These are phyloP conservation scores for Hyaloperonospora brassicae DNA, from an alignment of 352 stramenopile genomes.

Conservation along the genomic window DNA sequence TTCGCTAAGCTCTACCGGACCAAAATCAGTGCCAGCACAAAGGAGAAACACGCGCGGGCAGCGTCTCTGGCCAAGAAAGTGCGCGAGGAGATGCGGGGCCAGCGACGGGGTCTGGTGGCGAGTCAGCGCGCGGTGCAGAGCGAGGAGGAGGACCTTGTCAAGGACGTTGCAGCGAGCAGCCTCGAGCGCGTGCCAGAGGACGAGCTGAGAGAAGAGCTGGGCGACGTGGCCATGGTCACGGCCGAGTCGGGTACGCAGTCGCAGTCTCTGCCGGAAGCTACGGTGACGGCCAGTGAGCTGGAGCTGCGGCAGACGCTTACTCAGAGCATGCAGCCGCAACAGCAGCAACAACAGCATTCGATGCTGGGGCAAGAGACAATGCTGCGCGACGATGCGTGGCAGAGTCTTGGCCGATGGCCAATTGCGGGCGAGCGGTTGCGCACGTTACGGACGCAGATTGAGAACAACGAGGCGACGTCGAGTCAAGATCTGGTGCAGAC, in stretches of 20 bases:
- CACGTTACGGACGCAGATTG: conserved; percentile 16
- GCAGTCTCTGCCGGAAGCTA: conserved; percentile 9
- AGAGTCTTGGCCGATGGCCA: conserved; percentile 19
- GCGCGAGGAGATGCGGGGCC: conserved; percentile 29
- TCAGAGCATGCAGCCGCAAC: conserved; percentile 9
- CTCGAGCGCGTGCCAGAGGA: conserved; percentile 15
- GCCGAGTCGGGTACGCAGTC: conserved; percentile 5
- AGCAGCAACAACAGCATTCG: too few relatives aligned
- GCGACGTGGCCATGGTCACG: conserved; percentile 21
- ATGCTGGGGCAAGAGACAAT: conserved; percentile 11
- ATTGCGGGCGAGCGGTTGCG: conserved; percentile 20
- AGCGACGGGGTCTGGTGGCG: conserved; percentile 14
- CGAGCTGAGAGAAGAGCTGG: conserved; percentile 16
- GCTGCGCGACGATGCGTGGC: conserved; percentile 21
- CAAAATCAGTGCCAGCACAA: conserved; percentile 16
- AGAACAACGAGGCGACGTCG: conserved; percentile 12
- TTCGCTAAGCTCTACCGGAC: conserved; percentile 32
- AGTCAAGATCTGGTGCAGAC: conserved; percentile 27
- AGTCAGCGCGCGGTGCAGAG: conserved; percentile 1
- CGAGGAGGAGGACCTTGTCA: conserved; percentile 14
- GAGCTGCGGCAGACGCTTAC: conserved; percentile 20
- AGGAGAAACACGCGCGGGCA: conserved; percentile 22
- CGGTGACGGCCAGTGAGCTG: conserved; percentile 18
- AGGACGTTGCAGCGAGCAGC: conserved; percentile 5
- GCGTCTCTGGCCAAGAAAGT: conserved; percentile 25